Conservation (phyloP, 1,284 basidiomycete genomes). For the Trametes pubescens region DNA sequence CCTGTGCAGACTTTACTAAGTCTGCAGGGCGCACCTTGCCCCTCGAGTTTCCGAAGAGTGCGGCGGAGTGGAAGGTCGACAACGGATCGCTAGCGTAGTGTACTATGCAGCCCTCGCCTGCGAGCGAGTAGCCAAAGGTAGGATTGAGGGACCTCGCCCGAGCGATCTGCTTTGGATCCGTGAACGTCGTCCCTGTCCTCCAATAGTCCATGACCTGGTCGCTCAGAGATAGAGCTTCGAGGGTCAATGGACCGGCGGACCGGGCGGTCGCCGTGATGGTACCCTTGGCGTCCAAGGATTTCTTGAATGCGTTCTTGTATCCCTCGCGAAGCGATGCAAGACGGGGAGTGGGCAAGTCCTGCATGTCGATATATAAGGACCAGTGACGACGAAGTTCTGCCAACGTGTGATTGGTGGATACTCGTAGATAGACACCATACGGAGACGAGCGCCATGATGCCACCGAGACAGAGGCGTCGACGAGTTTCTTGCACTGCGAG, state of each 20-base stretch:
- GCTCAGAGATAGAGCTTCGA: not conserved
- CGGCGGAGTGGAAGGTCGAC: constrained; percentile 54
- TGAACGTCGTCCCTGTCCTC: constrained; percentile 51
- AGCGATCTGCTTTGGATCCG: constrained; percentile 30
- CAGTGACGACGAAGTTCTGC: constrained; percentile 53
- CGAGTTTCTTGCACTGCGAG: constrained; percentile 54
- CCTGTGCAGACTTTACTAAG: constrained; percentile 40
- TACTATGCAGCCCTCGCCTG: constrained; percentile 51
- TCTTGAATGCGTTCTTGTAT: constrained; percentile 30
- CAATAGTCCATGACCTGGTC: constrained; percentile 43
- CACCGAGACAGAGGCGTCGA: constrained; percentile 50
- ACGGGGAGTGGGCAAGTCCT: constrained; percentile 27
- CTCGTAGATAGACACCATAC: constrained; percentile 50
- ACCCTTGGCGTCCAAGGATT: not conserved
- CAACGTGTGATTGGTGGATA: constrained; percentile 51
- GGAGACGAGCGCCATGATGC: constrained; percentile 54
- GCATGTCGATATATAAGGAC: constrained; percentile 46
- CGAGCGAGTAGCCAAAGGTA: constrained; percentile 53
- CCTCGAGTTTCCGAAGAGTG: constrained; percentile 41
- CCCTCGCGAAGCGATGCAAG: constrained; percentile 28
- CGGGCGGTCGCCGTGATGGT: not conserved
- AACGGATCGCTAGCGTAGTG: constrained; percentile 59
- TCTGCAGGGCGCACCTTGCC: constrained; percentile 28
- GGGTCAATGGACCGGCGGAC: constrained; percentile 2
- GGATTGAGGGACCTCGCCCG: constrained; percentile 51